Base-by-base conservation (phyloP, 1,284 basidiomycete species). In the Ustilago shanxiensis region DNA sequence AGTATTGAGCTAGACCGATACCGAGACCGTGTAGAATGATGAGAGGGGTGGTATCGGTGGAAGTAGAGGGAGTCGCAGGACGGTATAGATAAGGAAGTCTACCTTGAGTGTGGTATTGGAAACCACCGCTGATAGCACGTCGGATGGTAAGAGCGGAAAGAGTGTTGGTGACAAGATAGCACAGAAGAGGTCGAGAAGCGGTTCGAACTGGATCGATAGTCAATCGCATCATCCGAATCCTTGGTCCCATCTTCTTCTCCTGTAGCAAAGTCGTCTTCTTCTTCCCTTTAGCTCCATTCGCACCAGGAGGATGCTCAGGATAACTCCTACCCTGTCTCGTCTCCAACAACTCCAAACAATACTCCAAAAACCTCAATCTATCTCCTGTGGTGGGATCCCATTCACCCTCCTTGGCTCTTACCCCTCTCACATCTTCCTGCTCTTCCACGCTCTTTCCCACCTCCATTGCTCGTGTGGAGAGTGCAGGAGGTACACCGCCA, bases 181-280 rank as follows among this genome's bases (percentile, higher is more conserved):
- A 60, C 1, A 44, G 24, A 2, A 85, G 56, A 7, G 83, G 83
- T 2, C 82, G 66, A 13, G 53, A 49, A 10, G 57, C 29, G 20
- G 79, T 79, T 18, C 79, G 72, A 22, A 85, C 82, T 11, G 81
- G 81, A 47, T 86, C 85, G 55, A 86, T 73, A 18, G 84, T 84
- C 9, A 86, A 65, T 18, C 84, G 61, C 82, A 86, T 86, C 65
- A 78, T 77, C 35, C 66, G 50, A 7, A 77, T 71, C 7, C 58
- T 35, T 28, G 70, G 70, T 24, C 35, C 44, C 5, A 22, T 51
- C 26, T 60, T 72, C 3, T 45, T 35, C 6, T 51, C 24, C 41
- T 44, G 18, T 6, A 44, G 11, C 41, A 44, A 11, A 1, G 41
- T 44, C 41, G 5, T 20, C 41, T 44, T 44, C 20, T 20, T 11